phyloP scores from a whole-genome alignment of 1,284 basidiomycete genomes.

The Testicularia cyperi region DNA sequence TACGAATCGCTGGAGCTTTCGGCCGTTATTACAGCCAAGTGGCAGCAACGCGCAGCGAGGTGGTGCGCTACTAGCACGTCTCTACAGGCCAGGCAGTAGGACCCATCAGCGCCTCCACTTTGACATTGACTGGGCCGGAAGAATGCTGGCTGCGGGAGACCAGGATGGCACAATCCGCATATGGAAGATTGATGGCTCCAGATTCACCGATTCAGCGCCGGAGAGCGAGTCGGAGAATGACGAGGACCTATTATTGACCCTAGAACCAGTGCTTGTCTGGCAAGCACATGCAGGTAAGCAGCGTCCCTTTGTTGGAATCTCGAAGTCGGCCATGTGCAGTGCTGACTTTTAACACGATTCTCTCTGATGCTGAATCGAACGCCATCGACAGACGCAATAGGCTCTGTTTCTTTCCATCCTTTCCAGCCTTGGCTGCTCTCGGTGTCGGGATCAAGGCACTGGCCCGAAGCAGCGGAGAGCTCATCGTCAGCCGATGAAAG shows the following conservation, averaged over 20 bases:
- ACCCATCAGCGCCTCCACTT: slow-evolving; percentile 44
- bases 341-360: too few species aligned
- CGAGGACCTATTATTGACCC: slow-evolving; percentile 1
- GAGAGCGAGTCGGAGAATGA: background rate
- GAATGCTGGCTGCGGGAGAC: slow-evolving; percentile 40
- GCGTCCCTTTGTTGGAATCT: too few species aligned
- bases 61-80: slow-evolving; percentile 29
- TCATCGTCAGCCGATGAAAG: background rate
- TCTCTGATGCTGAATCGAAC: too few species aligned
- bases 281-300: slow-evolving; percentile 31
- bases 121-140: slow-evolving; percentile 44
- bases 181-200: slow-evolving; percentile 32
- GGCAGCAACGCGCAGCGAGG: slow-evolving; percentile 9
- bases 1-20: slow-evolving; percentile 24
- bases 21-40: slow-evolving; percentile 10
- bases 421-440: slow-evolving; percentile 24
- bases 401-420: slow-evolving; percentile 34
- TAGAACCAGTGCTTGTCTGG: slow-evolving; percentile 28
- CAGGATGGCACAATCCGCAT: slow-evolving; percentile 21
- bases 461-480: slow-evolving; percentile 3
- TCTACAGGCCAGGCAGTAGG: slow-evolving; percentile 7
- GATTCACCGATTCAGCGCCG: slow-evolving; percentile 9
- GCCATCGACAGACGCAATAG: slow-evolving; percentile 34
- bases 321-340: too few species aligned
- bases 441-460: slow-evolving; percentile 28